Percentiles rank a stretch among this genome's conserved stretches.
phyloP scores from a whole-genome alignment of 441 rosid genomes.

The Corymbia calophylla region DNA sequence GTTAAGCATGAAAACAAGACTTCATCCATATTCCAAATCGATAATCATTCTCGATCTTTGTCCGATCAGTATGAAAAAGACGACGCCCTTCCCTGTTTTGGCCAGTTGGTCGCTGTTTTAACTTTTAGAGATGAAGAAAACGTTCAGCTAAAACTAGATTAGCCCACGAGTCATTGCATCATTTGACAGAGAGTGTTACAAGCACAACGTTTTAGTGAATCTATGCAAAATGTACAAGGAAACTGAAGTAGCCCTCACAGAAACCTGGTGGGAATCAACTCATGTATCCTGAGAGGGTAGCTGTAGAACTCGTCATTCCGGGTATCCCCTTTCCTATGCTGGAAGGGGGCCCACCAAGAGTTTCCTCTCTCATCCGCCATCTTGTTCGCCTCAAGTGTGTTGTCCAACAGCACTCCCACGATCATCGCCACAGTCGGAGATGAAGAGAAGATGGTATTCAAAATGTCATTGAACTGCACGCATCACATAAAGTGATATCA shows the following conservation, averaged over 20 bases:
- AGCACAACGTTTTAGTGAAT: not conserved
- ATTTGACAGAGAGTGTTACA: not conserved
- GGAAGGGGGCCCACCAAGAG: constrained; percentile 93
- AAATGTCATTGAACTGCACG: constrained; percentile 81
- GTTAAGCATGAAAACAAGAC: not conserved
- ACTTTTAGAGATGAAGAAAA: not conserved
- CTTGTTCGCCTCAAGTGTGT: constrained; percentile 52
- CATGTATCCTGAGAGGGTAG: constrained; percentile 46
- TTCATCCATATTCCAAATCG: not conserved
- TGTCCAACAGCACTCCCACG: constrained; percentile 63
- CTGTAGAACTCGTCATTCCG: constrained; percentile 77
- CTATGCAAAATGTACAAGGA: not conserved
- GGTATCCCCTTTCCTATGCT: constrained; percentile 45
- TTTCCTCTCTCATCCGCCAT: constrained; percentile 50
- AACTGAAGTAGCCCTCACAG: constrained; percentile 11
- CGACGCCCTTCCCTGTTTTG: not conserved
- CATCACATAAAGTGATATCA: not conserved
- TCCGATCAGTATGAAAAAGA: not conserved
- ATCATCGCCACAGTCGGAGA: constrained; percentile 69
- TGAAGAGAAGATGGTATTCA: constrained; percentile 84
- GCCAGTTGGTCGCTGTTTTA: not conserved
- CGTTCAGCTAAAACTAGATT: not conserved
- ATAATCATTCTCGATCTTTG: not conserved
- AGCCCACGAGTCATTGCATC: not conserved
- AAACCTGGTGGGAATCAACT: constrained; percentile 61